Conservation (phyloP, 495 filamentous ascomycete genomes). For the Penicillium cinerascens region DNA sequence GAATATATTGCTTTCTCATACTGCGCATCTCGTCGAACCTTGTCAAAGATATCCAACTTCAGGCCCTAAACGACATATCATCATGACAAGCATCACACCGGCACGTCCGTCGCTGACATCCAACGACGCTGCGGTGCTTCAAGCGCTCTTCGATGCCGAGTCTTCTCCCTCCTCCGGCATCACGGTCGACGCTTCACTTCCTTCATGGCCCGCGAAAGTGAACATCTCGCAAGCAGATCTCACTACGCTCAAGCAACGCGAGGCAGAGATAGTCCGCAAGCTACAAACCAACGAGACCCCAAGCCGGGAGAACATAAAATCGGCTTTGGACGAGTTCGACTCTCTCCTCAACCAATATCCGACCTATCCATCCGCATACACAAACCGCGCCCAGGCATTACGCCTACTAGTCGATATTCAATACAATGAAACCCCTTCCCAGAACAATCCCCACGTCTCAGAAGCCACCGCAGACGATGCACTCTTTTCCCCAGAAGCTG, state of each 20-base stretch:
- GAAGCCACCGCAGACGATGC: constrained; percentile 6
- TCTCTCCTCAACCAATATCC: constrained; percentile 56
- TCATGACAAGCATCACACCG: constrained; percentile 41
- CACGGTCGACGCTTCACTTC: constrained; percentile 54
- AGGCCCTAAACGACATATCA: not conserved
- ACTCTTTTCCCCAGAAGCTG: constrained; percentile 19
- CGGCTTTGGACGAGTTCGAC: constrained; percentile 43
- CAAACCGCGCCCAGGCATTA: constrained; percentile 72
- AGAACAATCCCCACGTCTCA: not conserved
- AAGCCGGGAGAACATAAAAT: constrained; percentile 19
- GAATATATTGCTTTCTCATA: not conserved
- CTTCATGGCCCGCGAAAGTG: constrained; percentile 51
- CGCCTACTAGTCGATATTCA: constrained; percentile 45
- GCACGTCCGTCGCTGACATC: constrained; percentile 52
- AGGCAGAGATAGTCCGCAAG: constrained; percentile 28
- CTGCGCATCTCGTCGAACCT: too few species aligned
- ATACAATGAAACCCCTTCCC: constrained; percentile 6
- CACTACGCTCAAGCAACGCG: constrained; percentile 23
- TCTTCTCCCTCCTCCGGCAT: constrained; percentile 54
- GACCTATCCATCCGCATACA: constrained; percentile 67
- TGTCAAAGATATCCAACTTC: not conserved
- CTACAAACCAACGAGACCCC: constrained; percentile 20
- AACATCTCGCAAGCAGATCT: constrained; percentile 24
- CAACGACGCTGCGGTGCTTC: constrained; percentile 69
- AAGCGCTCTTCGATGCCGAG: constrained; percentile 79